Conservation (phyloP, 2,329 filamentous ascomycete species). For the Fusarium denticulatum region DNA sequence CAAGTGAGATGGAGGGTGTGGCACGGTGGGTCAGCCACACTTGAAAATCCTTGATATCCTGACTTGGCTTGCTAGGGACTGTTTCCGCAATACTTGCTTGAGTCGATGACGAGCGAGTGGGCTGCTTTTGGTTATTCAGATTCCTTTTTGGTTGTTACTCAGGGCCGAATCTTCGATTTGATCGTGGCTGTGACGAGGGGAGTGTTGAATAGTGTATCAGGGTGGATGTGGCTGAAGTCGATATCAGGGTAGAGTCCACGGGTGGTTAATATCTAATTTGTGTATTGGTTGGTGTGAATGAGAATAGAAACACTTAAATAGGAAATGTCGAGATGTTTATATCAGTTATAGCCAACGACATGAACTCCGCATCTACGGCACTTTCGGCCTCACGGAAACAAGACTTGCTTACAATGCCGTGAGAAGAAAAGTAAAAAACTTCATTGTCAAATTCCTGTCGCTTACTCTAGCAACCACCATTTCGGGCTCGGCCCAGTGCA, state of each 20-base stretch:
- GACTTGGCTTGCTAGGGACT: slow-evolving; percentile 9
- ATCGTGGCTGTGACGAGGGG: slow-evolving; percentile 23
- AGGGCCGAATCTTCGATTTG: slow-evolving; percentile 12
- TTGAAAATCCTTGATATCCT: slow-evolving; percentile 27
- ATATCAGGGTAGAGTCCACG: not conserved
- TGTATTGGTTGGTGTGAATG: not conserved
- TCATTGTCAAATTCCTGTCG: slow-evolving; percentile 15
- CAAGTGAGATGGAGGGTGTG: slow-evolving; percentile 19
- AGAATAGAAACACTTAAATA: not conserved
- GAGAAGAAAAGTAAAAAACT: not conserved
- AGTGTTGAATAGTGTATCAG: not conserved
- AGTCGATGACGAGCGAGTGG: slow-evolving; percentile 37
- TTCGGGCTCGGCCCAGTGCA: slow-evolving; percentile 28
- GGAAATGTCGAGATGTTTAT: slow-evolving; percentile 26
- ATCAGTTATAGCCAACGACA: not conserved
- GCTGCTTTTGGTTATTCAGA: slow-evolving; percentile 27
- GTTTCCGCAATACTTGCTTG: slow-evolving; percentile 9
- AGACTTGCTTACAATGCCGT: slow-evolving; percentile 20
- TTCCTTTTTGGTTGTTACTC: slow-evolving; percentile 10
- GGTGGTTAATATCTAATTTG: not conserved
- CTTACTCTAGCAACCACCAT: slow-evolving; percentile 27
- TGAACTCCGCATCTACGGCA: slow-evolving; percentile 3
- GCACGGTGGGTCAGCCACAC: slow-evolving; percentile 39
- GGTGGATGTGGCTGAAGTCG: not conserved
- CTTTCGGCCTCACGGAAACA: slow-evolving; percentile 12